A percentile compares a stretch with the other conserved stretches of the same genome.
Conservation (phyloP, 202 grass and related monocot species). For the Sporobolus alterniflorus region DNA sequence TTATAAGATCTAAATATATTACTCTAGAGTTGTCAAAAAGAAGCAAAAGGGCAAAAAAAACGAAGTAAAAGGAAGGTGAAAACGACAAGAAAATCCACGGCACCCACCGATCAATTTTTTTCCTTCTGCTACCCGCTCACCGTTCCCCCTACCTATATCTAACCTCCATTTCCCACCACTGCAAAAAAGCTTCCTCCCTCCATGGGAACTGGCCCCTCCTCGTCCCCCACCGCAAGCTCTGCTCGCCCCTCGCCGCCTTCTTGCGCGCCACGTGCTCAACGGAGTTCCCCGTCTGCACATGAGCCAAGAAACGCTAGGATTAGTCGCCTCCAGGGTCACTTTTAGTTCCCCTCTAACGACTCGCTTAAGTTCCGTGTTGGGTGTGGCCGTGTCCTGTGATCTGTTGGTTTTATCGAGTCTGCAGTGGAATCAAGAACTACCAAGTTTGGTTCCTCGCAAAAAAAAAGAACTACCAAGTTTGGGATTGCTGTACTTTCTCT, state of each 20-base stretch:
- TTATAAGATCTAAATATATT: too few relatives aligned
- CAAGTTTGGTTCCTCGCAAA: too few relatives aligned
- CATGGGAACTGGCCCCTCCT: constrained; percentile 45
- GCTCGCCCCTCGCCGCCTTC: not conserved
- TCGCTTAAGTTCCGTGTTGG: not conserved
- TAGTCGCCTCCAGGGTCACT: constrained; percentile 42
- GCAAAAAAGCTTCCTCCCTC: constrained; percentile 38
- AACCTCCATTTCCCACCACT: constrained; percentile 31
- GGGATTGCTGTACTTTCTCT: constrained; percentile 26
- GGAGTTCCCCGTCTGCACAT: constrained; percentile 40
- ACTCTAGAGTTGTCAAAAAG: not conserved
- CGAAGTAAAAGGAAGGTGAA: constrained; percentile 7
- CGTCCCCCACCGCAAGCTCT: not conserved
- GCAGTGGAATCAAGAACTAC: constrained; percentile 36
- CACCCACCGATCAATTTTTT: constrained; percentile 38
- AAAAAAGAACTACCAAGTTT: constrained; percentile 39
- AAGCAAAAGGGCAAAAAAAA: not conserved
- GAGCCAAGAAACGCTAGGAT: constrained; percentile 55
- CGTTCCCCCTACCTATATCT: constrained; percentile 54
- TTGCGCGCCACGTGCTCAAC: constrained; percentile 33
- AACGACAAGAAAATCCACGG: constrained; percentile 37
- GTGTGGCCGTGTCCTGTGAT: constrained; percentile 18
- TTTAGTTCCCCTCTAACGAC: constrained; percentile 56
- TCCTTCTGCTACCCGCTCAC: constrained; percentile 7
- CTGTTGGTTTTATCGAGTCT: constrained; percentile 23